A percentile compares a stretch with the other conserved stretches of the same genome.
These are phyloP conservation scores for Mycena chlorophos DNA, from an alignment of 768 basidiomycete species.

Conservation along the genomic window DNA sequence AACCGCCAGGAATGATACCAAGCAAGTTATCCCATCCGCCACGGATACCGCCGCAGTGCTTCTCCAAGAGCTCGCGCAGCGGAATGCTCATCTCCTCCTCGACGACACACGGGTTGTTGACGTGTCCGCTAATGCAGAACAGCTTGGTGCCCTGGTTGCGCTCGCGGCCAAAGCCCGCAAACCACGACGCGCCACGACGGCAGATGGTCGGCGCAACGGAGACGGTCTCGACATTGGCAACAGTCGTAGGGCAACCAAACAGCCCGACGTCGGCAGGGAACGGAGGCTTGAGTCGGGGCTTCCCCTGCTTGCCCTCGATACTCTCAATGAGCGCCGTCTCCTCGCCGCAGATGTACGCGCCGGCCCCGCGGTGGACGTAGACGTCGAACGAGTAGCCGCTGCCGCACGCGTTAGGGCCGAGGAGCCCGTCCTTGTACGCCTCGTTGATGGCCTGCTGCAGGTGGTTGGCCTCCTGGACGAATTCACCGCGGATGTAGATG, in stretches of 20 bases:
- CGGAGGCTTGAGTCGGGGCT: slow-evolving; percentile 95
- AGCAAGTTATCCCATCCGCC: slow-evolving; percentile 98
- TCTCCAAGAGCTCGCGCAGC: slow-evolving; percentile 88
- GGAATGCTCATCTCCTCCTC: slow-evolving; percentile 99
- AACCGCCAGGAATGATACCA: slow-evolving; percentile 95
- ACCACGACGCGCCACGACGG: slow-evolving; percentile 86
- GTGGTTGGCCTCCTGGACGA: slow-evolving; percentile 92
- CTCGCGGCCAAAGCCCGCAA: slow-evolving; percentile 87
- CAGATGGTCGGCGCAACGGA: slow-evolving; percentile 97
- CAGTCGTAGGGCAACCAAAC: slow-evolving; percentile 96
- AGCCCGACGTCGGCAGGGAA: slow-evolving; percentile 98
- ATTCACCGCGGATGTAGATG: slow-evolving; percentile 99
- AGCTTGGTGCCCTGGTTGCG: slow-evolving; percentile 97
- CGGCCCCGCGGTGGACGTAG: slow-evolving; percentile 97
- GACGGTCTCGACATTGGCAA: slow-evolving; percentile 98
- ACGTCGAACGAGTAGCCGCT: slow-evolving; percentile 96
- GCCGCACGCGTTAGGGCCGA: slow-evolving; percentile 91
- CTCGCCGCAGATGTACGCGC: slow-evolving; percentile 98
- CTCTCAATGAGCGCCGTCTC: slow-evolving; percentile 98
- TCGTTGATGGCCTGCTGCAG: slow-evolving; percentile 95
- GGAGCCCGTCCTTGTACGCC: slow-evolving; percentile 84
- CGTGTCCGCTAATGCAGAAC: slow-evolving; percentile 94
- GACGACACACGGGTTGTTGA: slow-evolving; percentile 96
- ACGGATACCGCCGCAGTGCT: slow-evolving; percentile 91
- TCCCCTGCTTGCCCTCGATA: slow-evolving; percentile 97